Evolutionary conservation across 2,329 filamentous ascomycete species (phyloP).

Genomic region (Aspergillus spinulosporus): DNA sequence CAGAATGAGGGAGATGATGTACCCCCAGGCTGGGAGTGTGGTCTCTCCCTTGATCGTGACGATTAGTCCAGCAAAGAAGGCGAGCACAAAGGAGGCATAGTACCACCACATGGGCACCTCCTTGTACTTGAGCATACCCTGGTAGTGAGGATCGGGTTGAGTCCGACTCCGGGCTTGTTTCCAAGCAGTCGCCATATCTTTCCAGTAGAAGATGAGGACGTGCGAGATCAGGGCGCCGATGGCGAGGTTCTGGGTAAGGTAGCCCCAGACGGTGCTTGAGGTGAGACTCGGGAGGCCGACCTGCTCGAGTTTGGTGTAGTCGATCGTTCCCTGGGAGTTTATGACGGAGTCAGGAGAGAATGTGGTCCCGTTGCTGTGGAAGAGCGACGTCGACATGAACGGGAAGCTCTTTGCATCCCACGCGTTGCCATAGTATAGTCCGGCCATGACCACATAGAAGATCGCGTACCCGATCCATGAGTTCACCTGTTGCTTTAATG

Average conservation of each 20-base stretch:
- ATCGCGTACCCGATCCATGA: slow-evolving; percentile 48
- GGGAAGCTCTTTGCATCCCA: slow-evolving; percentile 26
- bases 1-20: slow-evolving; percentile 48
- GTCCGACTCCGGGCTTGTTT: slow-evolving; percentile 23
- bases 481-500: slow-evolving; percentile 54
- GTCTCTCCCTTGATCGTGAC: slow-evolving; percentile 51
- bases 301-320: slow-evolving; percentile 27
- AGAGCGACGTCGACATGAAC: slow-evolving; percentile 36
- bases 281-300: slow-evolving; percentile 32
- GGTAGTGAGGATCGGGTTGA: slow-evolving; percentile 27
- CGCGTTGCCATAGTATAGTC: slow-evolving; percentile 28
- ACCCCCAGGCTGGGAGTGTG: slow-evolving; percentile 51
- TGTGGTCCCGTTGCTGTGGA: slow-evolving; percentile 28
- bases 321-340: slow-evolving; percentile 26
- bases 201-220: slow-evolving; percentile 28
- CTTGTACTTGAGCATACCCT: slow-evolving; percentile 29
- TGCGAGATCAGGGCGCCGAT: slow-evolving; percentile 30
- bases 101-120: slow-evolving; percentile 51
- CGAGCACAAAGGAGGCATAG: slow-evolving; percentile 41
- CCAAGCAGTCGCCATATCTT: slow-evolving; percentile 26
- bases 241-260: slow-evolving; percentile 20
- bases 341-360: slow-evolving; percentile 26
- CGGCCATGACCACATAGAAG: slow-evolving; percentile 43
- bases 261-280: slow-evolving; percentile 27
- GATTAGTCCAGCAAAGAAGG: slow-evolving; percentile 50